Evolutionary conservation across 768 basidiomycete genomes (phyloP), one percentile per base, ranked within the genome.

Genomic region (Boletus subparvulus): DNA sequence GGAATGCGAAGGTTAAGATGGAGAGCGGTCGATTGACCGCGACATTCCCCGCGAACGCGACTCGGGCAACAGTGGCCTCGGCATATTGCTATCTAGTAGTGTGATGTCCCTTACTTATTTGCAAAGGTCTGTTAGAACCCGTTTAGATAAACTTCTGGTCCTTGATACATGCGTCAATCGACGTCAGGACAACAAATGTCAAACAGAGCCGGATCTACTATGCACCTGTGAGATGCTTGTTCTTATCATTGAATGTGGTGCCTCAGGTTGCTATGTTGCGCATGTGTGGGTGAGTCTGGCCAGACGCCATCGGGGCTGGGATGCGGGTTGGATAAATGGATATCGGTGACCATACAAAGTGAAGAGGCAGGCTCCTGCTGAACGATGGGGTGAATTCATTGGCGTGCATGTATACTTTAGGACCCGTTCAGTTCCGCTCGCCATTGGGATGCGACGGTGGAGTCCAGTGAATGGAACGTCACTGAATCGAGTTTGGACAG

Each of bases 401-500:
- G n/a, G n/a, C n/a, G n/a, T n/a, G n/a, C n/a, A n/a, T n/a, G n/a
- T n/a, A n/a, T n/a, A n/a, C n/a, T n/a, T n/a, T n/a, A n/a, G n/a
- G n/a, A n/a, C n/a, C n/a, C n/a, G n/a, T n/a, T n/a, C n/a, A 96
- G 77, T 66, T 90, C 87, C 1, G 74, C 67, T 40, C 90, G 74
- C 89, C 90, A 93, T 55, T 83, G 84, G 32, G 80, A 74, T 13
- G 86, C 87, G 50, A 88, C 67, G 35, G 77, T 65, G 41, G 88
- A 82, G 61, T 78, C 84, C 36, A 93, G 69, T 1, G 84, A 75
- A 60, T 83, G 75, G 59, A 74, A 73, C 8, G 83, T 81, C 11
- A 84, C 82, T 30, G 82, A 78, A 59, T 89, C 87, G 32, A 93
- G 77, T 69, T 84, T 87, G 46, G 81, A 79, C 44, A 94, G 78